Evolutionary conservation across 1,284 basidiomycete genomes (phyloP).

Genomic region (Takashimella koratensis): DNA sequence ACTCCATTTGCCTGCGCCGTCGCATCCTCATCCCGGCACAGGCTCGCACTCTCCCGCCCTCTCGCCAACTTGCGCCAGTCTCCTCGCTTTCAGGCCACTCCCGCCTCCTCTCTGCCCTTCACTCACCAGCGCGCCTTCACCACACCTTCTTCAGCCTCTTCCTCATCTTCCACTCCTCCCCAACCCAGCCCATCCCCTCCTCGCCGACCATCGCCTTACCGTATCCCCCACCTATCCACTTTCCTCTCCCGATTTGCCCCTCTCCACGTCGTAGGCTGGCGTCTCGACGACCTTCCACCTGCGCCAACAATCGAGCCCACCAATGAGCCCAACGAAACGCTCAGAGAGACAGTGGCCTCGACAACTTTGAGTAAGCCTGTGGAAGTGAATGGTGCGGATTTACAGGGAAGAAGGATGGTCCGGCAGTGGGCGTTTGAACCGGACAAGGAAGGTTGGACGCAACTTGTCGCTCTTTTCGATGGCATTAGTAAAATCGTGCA

Average conservation of each 20-base stretch:
- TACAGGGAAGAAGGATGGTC: conserved; percentile 31
- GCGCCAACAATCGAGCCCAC: background rate
- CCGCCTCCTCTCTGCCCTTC: no score
- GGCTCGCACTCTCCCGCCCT: no score
- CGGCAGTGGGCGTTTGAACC: conserved; percentile 26
- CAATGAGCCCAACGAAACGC: no score
- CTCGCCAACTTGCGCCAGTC: no score
- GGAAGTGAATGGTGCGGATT: conserved; percentile 16
- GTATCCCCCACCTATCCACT: conserved; percentile 23
- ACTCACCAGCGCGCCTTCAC: background rate
- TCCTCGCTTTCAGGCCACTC: no score
- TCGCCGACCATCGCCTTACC: conserved; percentile 34
- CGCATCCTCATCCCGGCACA: no score
- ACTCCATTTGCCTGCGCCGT: no score
- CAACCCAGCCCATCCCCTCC: background rate
- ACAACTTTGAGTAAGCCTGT: background rate
- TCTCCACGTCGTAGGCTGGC: conserved; percentile 36
- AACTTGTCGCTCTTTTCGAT: conserved; percentile 10
- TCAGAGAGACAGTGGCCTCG: no score
- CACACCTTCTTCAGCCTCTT: background rate
- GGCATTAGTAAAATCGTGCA: conserved; percentile 18
- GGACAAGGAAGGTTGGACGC: conserved; percentile 32
- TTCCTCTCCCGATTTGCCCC: conserved; percentile 34
- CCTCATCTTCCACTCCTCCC: background rate
- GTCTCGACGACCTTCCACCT: conserved; percentile 18